Evolutionary conservation across 2,329 filamentous ascomycete genomes (phyloP).

Genomic region (Rhynchosporium secalis): DNA sequence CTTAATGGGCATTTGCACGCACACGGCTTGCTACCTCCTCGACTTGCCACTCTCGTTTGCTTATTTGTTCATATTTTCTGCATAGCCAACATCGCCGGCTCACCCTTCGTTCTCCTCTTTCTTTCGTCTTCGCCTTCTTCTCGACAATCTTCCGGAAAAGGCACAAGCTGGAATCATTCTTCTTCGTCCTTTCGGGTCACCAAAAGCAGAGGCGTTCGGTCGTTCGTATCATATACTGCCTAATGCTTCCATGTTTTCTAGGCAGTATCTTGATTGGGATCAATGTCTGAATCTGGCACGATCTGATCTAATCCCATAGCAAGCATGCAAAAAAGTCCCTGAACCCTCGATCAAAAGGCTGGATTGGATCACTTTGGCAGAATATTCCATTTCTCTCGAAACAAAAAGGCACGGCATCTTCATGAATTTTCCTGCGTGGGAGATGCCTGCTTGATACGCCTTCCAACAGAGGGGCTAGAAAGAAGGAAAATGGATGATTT

Average conservation of each 20-base stretch:
- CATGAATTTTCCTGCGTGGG: conserved; percentile 1
- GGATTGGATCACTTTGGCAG: neutral
- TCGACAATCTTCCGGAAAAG: neutral
- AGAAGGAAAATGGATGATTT: conserved; percentile 4
- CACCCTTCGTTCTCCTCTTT: conserved; percentile 1
- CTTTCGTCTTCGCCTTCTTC: neutral
- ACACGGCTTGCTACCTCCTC: conserved; percentile 25
- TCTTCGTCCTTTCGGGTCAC: neutral
- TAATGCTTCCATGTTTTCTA: neutral
- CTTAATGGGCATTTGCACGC: conserved; percentile 26
- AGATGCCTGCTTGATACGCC: neutral
- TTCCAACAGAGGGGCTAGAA: conserved; percentile 2
- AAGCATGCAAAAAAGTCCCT: neutral
- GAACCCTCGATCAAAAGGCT: conserved; percentile 4
- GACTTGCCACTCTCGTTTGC: conserved; percentile 32
- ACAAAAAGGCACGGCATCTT: conserved; percentile 7
- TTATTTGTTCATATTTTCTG: conserved; percentile 37
- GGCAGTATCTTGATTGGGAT: neutral
- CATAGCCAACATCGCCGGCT: conserved; percentile 24
- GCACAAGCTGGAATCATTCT: conserved; percentile 9
- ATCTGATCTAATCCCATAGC: neutral
- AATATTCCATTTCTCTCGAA: neutral
- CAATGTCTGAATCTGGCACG: neutral
- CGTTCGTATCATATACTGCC: conserved; percentile 1
- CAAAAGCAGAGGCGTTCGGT: conserved; percentile 4